phyloP scores from a whole-genome alignment of 805 yeast genomes.

The Blastobotrys americana region DNA sequence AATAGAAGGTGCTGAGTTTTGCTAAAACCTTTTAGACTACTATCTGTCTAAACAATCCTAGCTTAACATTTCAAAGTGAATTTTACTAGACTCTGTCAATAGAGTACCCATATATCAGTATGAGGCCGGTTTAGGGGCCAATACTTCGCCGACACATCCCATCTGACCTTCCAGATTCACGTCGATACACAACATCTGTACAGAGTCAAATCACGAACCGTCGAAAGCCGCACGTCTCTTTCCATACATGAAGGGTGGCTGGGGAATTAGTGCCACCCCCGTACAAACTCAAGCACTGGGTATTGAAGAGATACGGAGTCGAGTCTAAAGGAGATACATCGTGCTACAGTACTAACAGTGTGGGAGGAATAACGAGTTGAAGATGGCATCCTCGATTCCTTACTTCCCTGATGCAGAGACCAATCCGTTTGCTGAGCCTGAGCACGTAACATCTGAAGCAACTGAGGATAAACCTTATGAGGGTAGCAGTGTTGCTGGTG shows the following conservation, averaged over 20 bases:
- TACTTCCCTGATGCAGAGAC: conserved; percentile 44
- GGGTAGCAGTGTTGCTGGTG: background rate
- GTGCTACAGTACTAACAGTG: too few relatives aligned
- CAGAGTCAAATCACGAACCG: background rate
- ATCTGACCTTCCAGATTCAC: too few relatives aligned
- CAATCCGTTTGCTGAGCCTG: conserved; percentile 50
- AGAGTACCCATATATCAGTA: too few relatives aligned
- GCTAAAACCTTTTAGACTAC: too few relatives aligned
- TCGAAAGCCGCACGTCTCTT: background rate
- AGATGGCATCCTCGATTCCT: conserved; percentile 40
- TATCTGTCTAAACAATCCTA: too few relatives aligned
- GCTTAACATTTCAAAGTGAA: too few relatives aligned
- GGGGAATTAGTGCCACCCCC: background rate
- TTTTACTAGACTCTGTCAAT: too few relatives aligned
- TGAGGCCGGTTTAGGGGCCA: too few relatives aligned
- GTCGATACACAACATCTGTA: too few relatives aligned
- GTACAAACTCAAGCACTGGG: background rate
- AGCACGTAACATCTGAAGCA: background rate
- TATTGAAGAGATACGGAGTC: background rate
- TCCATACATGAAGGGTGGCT: background rate
- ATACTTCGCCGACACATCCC: too few relatives aligned
- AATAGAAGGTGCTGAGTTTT: too few relatives aligned
- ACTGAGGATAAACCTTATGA: background rate
- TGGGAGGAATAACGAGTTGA: too few relatives aligned
- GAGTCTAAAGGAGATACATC: background rate